Evolutionary conservation across 2,329 filamentous ascomycete genomes (phyloP), one percentile per base, ranked within the genome.

Genomic region (Blastomyces percursus): DNA sequence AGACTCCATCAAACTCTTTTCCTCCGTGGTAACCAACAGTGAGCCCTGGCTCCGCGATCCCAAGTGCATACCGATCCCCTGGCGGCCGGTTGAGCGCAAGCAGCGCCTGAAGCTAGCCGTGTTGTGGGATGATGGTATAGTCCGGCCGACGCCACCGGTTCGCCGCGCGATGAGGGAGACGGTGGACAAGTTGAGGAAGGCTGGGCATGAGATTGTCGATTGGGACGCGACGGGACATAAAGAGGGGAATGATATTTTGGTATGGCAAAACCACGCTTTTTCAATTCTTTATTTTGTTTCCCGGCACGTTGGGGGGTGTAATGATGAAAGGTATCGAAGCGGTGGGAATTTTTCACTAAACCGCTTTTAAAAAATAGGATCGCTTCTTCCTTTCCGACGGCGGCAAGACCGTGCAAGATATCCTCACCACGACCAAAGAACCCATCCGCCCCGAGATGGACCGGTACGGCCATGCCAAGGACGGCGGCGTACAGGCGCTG

Each of bases 81-180:
- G 75, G 75, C 69, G 72, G 61, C 68, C 67, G 51, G 63, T 70
- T 35, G 65, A 72, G 42, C 70, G 71, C 9, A 69, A 69, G 61
- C 69, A 70, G 30, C 74, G 73, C 59, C 66, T 78, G 12, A 69
- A 71, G 38, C 70, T 77, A 50, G 75, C 74, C 1, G 67, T 77
- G 12, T 70, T 77, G 60, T 71, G 70, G 48, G 69, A 72, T 62
- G 70, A 74, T 58, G 75, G 77, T 50, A 72, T 86, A 12, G 82
- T 86, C 0, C 79, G 77, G 66, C 83, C 83, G 1, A 84, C 86
- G 32, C 76, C 76, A 1, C 76, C 75, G 0, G 72, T 78, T n/a
- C 64, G 69, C 54, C 68, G 75, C 19, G 75, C 72, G 46, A 63
- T 76, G n/a, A 69, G 64, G 21, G 70, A 72, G 58, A 73, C 72